Conservation (phyloP, 116 monocot genomes). For the Posidonia oceanica region DNA sequence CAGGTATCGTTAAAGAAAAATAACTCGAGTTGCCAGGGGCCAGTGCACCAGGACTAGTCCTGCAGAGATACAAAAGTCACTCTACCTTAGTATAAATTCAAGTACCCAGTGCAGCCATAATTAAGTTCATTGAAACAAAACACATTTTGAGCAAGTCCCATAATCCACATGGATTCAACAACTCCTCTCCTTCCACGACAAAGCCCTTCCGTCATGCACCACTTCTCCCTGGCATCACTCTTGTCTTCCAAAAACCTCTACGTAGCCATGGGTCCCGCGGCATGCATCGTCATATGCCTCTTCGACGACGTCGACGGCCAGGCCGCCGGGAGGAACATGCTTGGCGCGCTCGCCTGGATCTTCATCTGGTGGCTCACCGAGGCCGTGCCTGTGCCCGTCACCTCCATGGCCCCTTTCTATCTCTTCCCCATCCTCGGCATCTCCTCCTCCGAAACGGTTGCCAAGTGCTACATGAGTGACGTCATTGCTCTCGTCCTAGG, state of each 20-base stretch:
- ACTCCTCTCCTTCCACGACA: conserved; percentile 9
- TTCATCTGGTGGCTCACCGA: conserved; percentile 76
- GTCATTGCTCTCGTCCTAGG: conserved; percentile 74
- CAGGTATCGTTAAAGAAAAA: too few species aligned
- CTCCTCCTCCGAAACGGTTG: conserved; percentile 35
- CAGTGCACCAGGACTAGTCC: not conserved
- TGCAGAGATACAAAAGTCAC: not conserved
- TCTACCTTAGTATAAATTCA: not conserved
- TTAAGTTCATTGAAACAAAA: too few species aligned
- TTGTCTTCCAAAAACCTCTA: conserved; percentile 8
- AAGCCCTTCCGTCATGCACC: not conserved
- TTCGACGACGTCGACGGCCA: conserved; percentile 33
- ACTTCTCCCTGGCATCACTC: not conserved
- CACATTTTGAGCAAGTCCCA: not conserved
- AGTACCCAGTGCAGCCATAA: not conserved
- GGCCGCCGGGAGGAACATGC: conserved; percentile 37
- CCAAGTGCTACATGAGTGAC: conserved; percentile 81
- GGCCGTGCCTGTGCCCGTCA: conserved; percentile 72
- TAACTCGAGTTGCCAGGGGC: not conserved
- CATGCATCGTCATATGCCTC: conserved; percentile 34
- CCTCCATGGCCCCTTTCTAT: conserved; percentile 75
- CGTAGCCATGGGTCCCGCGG: conserved; percentile 38
- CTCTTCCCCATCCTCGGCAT: conserved; percentile 72
- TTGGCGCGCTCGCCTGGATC: conserved; percentile 61
- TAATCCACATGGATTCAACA: not conserved